Evolutionary conservation across 805 yeast genomes (phyloP).

Genomic region (Pichia heedii): DNA sequence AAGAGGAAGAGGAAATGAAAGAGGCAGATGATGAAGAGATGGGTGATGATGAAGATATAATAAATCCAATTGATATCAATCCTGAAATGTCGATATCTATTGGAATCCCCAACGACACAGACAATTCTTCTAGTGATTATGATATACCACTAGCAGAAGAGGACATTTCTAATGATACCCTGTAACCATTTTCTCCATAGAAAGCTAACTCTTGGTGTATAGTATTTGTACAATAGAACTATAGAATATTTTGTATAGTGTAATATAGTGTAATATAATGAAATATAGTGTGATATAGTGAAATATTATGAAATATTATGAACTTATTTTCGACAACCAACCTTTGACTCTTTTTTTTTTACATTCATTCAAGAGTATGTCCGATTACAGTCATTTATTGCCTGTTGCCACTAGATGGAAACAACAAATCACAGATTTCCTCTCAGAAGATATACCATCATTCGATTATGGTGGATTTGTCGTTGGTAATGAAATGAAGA

Average conservation of each 20-base stretch:
- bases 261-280: no score
- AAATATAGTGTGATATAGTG: no score
- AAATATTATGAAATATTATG: neutral
- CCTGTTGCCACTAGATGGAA: slow-evolving; percentile 81
- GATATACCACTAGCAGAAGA: slow-evolving; percentile 12
- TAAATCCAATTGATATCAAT: slow-evolving; percentile 3
- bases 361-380: neutral
- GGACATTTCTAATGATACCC: no score
- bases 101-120: neutral
- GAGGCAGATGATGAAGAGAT: slow-evolving; percentile 4
- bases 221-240: neutral
- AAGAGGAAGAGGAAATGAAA: slow-evolving; percentile 2
- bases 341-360: no score
- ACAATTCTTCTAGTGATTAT: slow-evolving; percentile 1
- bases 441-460: slow-evolving; percentile 84
- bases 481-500: slow-evolving; percentile 67
- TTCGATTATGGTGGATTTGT: slow-evolving; percentile 94
- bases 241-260: no score
- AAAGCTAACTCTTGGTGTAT: no score
- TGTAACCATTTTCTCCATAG: no score
- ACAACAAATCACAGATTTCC: slow-evolving; percentile 62
- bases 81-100: neutral
- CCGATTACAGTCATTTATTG: slow-evolving; percentile 36
- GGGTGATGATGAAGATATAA: neutral
- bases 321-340: no score